Conservation (phyloP, 805 yeast species). For the Maudiozyma bulderi region DNA sequence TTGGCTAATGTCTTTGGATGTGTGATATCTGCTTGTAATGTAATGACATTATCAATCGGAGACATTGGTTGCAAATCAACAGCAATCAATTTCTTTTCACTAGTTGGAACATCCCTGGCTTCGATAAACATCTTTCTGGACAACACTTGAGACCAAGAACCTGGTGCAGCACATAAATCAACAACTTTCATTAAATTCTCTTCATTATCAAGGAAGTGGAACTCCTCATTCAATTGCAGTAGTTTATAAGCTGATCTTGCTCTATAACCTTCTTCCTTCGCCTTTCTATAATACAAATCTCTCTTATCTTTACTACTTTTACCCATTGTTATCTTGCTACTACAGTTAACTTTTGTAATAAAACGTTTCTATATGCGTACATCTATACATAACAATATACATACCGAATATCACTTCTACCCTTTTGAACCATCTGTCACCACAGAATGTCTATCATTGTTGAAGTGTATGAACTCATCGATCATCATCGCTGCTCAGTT, state of each 20-base stretch:
- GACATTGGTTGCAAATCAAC: slow-evolving; percentile 97
- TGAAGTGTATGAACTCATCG: too few species aligned
- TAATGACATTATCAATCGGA: slow-evolving; percentile 83
- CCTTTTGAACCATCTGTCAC: too few species aligned
- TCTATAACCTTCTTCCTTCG: slow-evolving; percentile 96
- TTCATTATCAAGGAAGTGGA: slow-evolving; percentile 54
- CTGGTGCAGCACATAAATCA: slow-evolving; percentile 97
- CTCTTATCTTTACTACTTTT: slow-evolving; percentile 91
- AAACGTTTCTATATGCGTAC: background rate
- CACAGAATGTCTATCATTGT: too few species aligned
- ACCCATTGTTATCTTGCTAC: slow-evolving; percentile 48
- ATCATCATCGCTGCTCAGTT: too few species aligned
- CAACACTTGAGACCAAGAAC: slow-evolving; percentile 96
- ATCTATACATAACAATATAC: background rate
- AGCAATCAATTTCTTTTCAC: slow-evolving; percentile 66
- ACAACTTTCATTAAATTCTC: slow-evolving; percentile 72
- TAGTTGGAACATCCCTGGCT: slow-evolving; percentile 22
- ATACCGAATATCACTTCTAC: too few species aligned
- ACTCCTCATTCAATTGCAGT: slow-evolving; percentile 83
- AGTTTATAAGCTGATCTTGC: slow-evolving; percentile 95
- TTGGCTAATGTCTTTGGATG: slow-evolving; percentile 79
- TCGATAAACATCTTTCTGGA: slow-evolving; percentile 53
- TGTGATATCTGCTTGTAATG: slow-evolving; percentile 93
- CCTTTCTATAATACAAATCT: slow-evolving; percentile 84
- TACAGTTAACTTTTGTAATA: too few species aligned